These are phyloP conservation scores for Sporisorium sorghi DNA, from an alignment of 1,284 basidiomycete species.

Conservation along the genomic window DNA sequence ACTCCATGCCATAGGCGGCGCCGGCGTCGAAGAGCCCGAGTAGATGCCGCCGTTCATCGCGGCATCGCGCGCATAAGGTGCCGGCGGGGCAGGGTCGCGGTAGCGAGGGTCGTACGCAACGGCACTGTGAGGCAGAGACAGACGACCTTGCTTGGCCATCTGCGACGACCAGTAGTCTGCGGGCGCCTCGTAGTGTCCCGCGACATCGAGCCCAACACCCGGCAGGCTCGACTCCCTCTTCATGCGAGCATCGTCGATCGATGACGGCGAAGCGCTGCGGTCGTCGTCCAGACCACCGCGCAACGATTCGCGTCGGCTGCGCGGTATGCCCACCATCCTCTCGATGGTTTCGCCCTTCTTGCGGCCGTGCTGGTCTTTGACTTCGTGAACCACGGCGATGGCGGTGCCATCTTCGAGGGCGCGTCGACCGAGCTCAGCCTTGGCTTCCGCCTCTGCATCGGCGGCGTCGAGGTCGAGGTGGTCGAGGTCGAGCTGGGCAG, in stretches of 20 bases:
- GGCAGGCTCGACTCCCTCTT: constrained; percentile 45
- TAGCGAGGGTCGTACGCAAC: constrained; percentile 30
- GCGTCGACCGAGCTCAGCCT: constrained; percentile 54
- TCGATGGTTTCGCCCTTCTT: constrained; percentile 61
- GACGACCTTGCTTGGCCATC: constrained; percentile 39
- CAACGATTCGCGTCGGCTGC: constrained; percentile 46
- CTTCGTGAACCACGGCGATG: constrained; percentile 64
- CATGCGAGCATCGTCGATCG: constrained; percentile 31
- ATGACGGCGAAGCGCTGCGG: constrained; percentile 38
- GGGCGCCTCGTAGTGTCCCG: constrained; percentile 31
- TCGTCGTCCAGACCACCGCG: constrained; percentile 43
- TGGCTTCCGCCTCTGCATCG: constrained; percentile 56
- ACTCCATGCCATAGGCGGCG: constrained; percentile 27
- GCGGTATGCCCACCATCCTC: constrained; percentile 58
- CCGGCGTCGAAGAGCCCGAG: constrained; percentile 18
- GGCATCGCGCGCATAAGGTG: constrained; percentile 31
- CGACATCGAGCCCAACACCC: constrained; percentile 23
- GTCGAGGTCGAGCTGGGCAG: constrained; percentile 41
- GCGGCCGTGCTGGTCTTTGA: constrained; percentile 57
- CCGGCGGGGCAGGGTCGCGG: constrained; percentile 46
- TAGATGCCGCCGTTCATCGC: constrained; percentile 17
- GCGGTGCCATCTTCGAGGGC: constrained; percentile 65
- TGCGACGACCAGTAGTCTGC: constrained; percentile 49
- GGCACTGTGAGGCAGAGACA: constrained; percentile 37
- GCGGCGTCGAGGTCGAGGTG: constrained; percentile 40